Percentiles rank a stretch among this genome's conserved stretches.
Evolutionary conservation across 2,329 filamentous ascomycete genomes (phyloP).

Genomic region (Ophiostoma ips): DNA sequence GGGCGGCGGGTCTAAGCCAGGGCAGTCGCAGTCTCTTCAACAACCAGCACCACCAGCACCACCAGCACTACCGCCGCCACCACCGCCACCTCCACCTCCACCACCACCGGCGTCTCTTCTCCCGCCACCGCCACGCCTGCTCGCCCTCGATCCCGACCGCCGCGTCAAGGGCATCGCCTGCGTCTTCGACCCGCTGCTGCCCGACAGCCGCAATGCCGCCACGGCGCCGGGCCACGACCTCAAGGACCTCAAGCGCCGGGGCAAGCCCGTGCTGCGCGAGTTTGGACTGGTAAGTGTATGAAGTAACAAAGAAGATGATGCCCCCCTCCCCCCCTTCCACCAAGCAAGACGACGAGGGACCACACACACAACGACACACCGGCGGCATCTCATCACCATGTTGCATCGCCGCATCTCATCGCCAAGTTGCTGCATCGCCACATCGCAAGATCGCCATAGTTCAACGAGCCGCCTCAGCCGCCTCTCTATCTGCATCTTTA

Average conservation of each 20-base stretch:
- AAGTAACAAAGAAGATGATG: background rate
- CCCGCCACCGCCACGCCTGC: constrained; percentile 21
- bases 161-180: background rate
- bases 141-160: constrained; percentile 21
- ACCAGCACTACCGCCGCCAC: constrained; percentile 21
- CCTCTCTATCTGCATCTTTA: background rate
- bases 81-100: constrained; percentile 37
- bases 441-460: too few relatives aligned
- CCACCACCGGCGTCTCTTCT: constrained; percentile 23
- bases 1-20: background rate
- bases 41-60: background rate
- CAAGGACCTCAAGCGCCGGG: constrained; percentile 34
- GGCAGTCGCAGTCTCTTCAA: background rate
- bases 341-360: background rate
- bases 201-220: constrained; percentile 18
- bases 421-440: background rate
- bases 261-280: constrained; percentile 48
- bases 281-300: constrained; percentile 51
- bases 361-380: background rate
- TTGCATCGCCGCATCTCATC: background rate
- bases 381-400: background rate
- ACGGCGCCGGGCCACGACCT: constrained; percentile 11
- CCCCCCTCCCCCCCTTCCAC: too few relatives aligned
- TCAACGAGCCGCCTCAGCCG: too few relatives aligned
- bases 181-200: constrained; percentile 5